A percentile compares a stretch with the other conserved stretches of the same genome.
phyloP scores from a whole-genome alignment of 176 grass and related monocot genomes.

The Urochloa ruziziensis region DNA sequence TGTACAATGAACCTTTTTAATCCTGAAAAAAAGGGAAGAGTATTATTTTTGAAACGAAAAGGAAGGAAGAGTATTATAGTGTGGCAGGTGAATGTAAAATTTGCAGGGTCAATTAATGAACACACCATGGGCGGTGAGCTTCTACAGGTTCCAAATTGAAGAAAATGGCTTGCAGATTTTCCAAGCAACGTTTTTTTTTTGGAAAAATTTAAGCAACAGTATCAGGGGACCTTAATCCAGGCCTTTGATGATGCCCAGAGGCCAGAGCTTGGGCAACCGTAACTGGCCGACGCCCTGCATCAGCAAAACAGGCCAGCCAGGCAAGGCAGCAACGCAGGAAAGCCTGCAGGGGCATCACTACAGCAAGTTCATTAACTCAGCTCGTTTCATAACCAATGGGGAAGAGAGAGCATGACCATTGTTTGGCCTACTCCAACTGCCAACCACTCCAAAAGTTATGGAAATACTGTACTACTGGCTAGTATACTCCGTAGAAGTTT shows the following conservation, averaged over 20 bases:
- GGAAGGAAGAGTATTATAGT: not conserved
- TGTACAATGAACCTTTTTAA: not conserved
- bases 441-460: not conserved
- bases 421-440: slow-evolving; percentile 13
- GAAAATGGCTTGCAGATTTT: not conserved
- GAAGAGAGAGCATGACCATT: not conserved
- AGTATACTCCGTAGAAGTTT: not conserved
- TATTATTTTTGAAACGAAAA: no score
- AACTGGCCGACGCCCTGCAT: not conserved
- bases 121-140: not conserved
- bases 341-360: slow-evolving; percentile 21
- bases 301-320: not conserved
- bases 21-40: not conserved
- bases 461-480: not conserved
- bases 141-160: not conserved
- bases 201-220: no score
- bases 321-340: slow-evolving; percentile 17
- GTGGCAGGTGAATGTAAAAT: not conserved
- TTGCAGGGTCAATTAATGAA: not conserved
- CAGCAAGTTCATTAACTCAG: slow-evolving; percentile 27
- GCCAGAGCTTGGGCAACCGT: not conserved
- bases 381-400: not conserved
- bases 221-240: no score
- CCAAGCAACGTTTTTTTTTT: no score
- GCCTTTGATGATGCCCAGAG: not conserved